Base-by-base conservation (phyloP, 805 yeast species). In the Metschnikowia noctiluminum region DNA sequence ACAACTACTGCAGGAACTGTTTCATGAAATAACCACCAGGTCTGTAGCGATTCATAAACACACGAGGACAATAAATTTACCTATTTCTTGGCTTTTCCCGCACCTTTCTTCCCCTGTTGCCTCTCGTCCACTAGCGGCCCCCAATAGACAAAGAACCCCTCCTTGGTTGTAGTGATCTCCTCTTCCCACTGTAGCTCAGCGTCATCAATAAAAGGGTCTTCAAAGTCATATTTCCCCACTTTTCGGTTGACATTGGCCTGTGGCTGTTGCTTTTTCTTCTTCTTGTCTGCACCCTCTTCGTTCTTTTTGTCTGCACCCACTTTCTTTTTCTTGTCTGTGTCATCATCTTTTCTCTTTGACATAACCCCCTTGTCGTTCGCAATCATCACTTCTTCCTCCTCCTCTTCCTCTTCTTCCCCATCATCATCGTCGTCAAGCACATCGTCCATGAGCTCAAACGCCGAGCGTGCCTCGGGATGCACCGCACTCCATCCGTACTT, bases 121-220 rank as follows among this genome's bases (percentile, higher is more conserved):
- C 74, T 57, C 41, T 73, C 77, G 45, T 85, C 91, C 28, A 85
- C 82, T 51, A 92, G 70, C 2, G 96, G 95, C 0, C 99, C 99
- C 73, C 90, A 88, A 66, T 84, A 94, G 0, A 94, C 97, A 57
- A 92, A 94, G 63, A 91, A 94, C 1, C 98, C 99, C 61, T 94
- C 98, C 55, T 87, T 87, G 0, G 97, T 90, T 1, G 92, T 83
- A 2, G 92, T 91, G 8, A 96, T 83, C 60, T 87, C 95, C 64
- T 91, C 97, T 67, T 94, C 99, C 87, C 94, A 87, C 49, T 82
- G 79, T 57, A 90, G 71, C 67, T 94, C 99, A 13, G 89, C 80
- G 67, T 94, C 99, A 69, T 94, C 99, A 50, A 94, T 94, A 61
- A 94, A 94, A 2, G 98, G 99, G 66, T 94, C 99, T 51, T 87